These are phyloP conservation scores for Leccinum broughii DNA, from an alignment of 768 basidiomycete species.

Conservation along the genomic window DNA sequence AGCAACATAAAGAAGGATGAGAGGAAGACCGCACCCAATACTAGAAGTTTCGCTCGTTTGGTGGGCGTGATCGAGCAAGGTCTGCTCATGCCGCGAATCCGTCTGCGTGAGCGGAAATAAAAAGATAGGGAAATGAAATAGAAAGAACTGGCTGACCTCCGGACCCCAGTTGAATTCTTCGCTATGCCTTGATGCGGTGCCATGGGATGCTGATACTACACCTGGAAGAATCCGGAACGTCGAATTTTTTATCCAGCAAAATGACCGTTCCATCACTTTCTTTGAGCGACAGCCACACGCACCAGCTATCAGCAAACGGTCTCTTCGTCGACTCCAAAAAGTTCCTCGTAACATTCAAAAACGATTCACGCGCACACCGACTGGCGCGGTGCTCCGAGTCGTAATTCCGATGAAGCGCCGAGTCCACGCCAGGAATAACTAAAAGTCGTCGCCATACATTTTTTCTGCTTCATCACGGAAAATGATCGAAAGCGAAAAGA, in stretches of 20 bases:
- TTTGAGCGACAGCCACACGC: conserved; percentile 71
- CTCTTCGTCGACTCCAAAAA: conserved; percentile 37
- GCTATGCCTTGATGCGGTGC: too few species aligned
- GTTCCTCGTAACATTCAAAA: conserved; percentile 43
- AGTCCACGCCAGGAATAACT: conserved; percentile 65
- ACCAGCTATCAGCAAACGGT: conserved; percentile 47
- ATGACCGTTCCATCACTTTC: conserved; percentile 78
- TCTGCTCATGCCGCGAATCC: too few species aligned
- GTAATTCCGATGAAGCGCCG: conserved; percentile 53
- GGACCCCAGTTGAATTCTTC: too few species aligned
- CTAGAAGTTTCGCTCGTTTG: too few species aligned
- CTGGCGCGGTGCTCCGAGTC: conserved; percentile 55
- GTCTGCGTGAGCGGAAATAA: too few species aligned
- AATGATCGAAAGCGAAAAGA: not conserved
- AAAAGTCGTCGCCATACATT: not conserved
- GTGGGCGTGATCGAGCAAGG: too few species aligned
- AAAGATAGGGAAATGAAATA: too few species aligned
- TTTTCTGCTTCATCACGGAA: conserved; percentile 4
- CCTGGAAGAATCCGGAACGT: conserved; percentile 59
- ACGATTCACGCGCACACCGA: conserved; percentile 75
- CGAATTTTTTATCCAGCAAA: conserved; percentile 77
- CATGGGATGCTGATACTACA: conserved; percentile 40
- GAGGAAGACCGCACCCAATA: too few species aligned
- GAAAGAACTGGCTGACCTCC: too few species aligned
- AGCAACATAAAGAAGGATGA: too few species aligned